Conservation (phyloP, 2,329 filamentous ascomycete species). For the Exutisphaerella laricina region DNA sequence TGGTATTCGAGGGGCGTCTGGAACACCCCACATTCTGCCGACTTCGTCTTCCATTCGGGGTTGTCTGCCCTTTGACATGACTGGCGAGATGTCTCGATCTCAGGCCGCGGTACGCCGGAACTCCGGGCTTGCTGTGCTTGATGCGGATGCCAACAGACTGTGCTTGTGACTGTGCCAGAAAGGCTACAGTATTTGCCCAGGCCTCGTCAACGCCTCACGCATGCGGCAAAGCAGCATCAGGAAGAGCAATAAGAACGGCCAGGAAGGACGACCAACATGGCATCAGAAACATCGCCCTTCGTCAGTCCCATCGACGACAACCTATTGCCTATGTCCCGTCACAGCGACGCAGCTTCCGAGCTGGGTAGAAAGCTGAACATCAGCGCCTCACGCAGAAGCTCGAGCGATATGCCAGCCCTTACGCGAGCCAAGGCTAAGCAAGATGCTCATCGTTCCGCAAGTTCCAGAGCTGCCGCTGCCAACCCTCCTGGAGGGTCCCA, state of each 20-base stretch:
- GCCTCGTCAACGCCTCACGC: constrained; percentile 1
- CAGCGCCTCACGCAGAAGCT: constrained; percentile 1
- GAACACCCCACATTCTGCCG: constrained; percentile 2
- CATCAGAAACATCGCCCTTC: constrained; percentile 7
- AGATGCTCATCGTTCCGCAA: constrained; percentile 4
- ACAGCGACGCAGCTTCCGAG: constrained; percentile 17
- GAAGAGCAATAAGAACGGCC: constrained; percentile 1
- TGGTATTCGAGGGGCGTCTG: constrained; percentile 8
- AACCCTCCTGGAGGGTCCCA: not conserved
- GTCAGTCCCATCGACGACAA: constrained; percentile 10
- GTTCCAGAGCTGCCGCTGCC: not conserved
- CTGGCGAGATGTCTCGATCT: constrained; percentile 13
- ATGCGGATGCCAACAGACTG: constrained; percentile 4
- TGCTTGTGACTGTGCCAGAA: constrained; percentile 7
- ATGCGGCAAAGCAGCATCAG: constrained; percentile 6
- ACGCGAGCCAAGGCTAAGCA: constrained; percentile 15
- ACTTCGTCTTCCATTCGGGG: constrained; percentile 9
- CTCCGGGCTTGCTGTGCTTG: constrained; percentile 17
- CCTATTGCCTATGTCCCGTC: constrained; percentile 15
- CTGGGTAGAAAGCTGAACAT: constrained; percentile 13
- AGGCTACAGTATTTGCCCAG: not conserved
- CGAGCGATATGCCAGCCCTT: constrained; percentile 14
- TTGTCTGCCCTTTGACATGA: constrained; percentile 12
- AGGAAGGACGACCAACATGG: not conserved
- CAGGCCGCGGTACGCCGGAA: constrained; percentile 15